These are phyloP conservation scores for Hypoxylon crocopeplum DNA, from an alignment of 495 filamentous ascomycete species.

Conservation along the genomic window DNA sequence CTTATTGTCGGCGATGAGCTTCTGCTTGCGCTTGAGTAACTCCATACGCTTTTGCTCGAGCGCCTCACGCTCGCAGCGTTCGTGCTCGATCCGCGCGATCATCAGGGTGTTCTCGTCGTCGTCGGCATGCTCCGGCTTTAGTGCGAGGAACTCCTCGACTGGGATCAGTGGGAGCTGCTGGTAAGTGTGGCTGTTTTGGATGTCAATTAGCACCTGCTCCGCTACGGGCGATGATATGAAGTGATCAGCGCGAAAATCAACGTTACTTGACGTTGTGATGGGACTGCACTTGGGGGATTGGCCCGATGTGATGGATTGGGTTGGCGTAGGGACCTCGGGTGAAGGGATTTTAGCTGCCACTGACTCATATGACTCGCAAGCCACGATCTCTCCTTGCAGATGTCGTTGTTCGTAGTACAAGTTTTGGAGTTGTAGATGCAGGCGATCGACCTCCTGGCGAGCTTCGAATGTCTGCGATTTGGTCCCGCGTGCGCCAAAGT, in stretches of 20 bases:
- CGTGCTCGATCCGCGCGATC: slow-evolving; percentile 91
- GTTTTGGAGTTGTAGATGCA: slow-evolving; percentile 94
- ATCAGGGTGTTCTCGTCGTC: slow-evolving; percentile 80
- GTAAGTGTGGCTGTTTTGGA: slow-evolving; percentile 76
- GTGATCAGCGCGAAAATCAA: slow-evolving; percentile 8
- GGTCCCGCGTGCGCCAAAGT: slow-evolving; percentile 81
- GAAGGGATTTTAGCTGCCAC: slow-evolving; percentile 42
- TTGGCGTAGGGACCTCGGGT: not conserved
- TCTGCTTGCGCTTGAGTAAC: slow-evolving; percentile 88
- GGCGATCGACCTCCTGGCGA: slow-evolving; percentile 85
- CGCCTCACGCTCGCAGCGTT: slow-evolving; percentile 82
- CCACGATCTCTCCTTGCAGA: slow-evolving; percentile 85
- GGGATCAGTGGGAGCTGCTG: slow-evolving; percentile 82
- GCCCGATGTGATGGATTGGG: not conserved
- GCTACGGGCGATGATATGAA: slow-evolving; percentile 1
- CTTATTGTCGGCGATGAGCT: slow-evolving; percentile 91
- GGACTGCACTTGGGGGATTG: no score
- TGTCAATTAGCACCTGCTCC: slow-evolving; percentile 31
- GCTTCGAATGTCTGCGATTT: slow-evolving; percentile 86
- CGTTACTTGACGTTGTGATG: not conserved
- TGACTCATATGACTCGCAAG: slow-evolving; percentile 92
- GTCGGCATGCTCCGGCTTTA: slow-evolving; percentile 76
- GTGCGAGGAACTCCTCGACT: slow-evolving; percentile 78
- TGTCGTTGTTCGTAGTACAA: slow-evolving; percentile 95
- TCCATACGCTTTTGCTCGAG: slow-evolving; percentile 87